Percentiles rank a stretch among this genome's conserved stretches.
Conservation (phyloP, 208 protist species). For the Trypanosoma caninum region DNA sequence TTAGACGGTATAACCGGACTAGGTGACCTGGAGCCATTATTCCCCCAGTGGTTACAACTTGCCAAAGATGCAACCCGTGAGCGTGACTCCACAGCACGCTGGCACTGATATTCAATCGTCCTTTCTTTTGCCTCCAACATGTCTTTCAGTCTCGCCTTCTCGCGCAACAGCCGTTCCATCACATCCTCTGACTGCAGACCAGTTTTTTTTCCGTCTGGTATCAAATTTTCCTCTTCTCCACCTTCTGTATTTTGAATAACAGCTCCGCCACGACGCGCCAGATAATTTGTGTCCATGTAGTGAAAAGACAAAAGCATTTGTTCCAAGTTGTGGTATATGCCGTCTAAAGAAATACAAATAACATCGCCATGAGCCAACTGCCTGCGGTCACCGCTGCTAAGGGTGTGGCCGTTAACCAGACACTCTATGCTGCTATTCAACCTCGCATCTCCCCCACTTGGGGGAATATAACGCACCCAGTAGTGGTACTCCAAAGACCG, state of each 20-base stretch:
- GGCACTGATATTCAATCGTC: constrained; percentile 52
- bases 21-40: constrained; percentile 16
- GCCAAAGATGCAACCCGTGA: constrained; percentile 34
- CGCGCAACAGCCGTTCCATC: constrained; percentile 56
- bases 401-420: constrained; percentile 56
- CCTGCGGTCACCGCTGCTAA: constrained; percentile 33
- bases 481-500: constrained; percentile 53
- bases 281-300: constrained; percentile 66
- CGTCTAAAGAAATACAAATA: constrained; percentile 50
- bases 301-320: constrained; percentile 61
- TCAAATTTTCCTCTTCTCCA: constrained; percentile 41
- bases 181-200: too few species aligned
- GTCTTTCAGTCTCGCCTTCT: constrained; percentile 59
- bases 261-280: constrained; percentile 29
- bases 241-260: constrained; percentile 32
- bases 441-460: constrained; percentile 4
- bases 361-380: constrained; percentile 69
- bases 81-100: constrained; percentile 23
- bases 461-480: constrained; percentile 48
- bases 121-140: constrained; percentile 49
- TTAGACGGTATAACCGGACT: background rate
- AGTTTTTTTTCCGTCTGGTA: too few species aligned
- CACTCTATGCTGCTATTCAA: constrained; percentile 29
- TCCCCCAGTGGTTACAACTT: constrained; percentile 6
- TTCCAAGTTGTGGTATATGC: constrained; percentile 15